phyloP scores from a whole-genome alignment of 805 yeast genomes.

The Jamesozyma gamospora region DNA sequence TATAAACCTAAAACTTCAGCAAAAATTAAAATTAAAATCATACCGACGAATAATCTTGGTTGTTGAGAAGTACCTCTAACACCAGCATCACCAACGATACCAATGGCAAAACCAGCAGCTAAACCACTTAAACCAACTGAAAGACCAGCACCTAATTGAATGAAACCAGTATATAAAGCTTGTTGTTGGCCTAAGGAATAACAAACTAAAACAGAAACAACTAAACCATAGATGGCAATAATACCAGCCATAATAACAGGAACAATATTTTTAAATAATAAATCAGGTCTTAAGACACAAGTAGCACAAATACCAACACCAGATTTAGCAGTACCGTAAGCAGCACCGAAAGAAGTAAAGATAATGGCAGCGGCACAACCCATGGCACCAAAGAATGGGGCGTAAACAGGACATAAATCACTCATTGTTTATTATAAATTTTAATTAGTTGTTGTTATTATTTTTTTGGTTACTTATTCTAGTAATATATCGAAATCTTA shows the following conservation, averaged over 20 bases:
- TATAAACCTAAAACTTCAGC: conserved; percentile 98
- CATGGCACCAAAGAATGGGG: conserved; percentile 97
- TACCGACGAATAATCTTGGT: conserved; percentile 96
- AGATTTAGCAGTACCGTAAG: conserved; percentile 97
- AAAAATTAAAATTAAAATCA: conserved; percentile 95
- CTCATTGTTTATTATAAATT: conserved; percentile 12
- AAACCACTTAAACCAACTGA: conserved; percentile 95
- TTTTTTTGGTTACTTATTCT: too few species aligned
- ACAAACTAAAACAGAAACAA: conserved; percentile 88
- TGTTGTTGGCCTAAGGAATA: conserved; percentile 82
- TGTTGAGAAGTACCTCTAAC: conserved; percentile 98
- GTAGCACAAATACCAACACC: conserved; percentile 99
- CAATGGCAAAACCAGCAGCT: conserved; percentile 98
- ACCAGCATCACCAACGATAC: conserved; percentile 99
- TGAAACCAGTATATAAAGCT: conserved; percentile 93
- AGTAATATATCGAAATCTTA: too few species aligned
- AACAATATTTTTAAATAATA: conserved; percentile 83
- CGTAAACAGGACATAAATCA: conserved; percentile 35
- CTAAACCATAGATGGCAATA: conserved; percentile 95
- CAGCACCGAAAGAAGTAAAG: conserved; percentile 98
- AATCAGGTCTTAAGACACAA: conserved; percentile 93
- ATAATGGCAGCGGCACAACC: conserved; percentile 99
- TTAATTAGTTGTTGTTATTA: too few species aligned
- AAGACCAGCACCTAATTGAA: conserved; percentile 96
- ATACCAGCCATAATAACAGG: conserved; percentile 99